Evolutionary conservation across 768 basidiomycete genomes (phyloP).

Genomic region (Mrakia blollopis): DNA sequence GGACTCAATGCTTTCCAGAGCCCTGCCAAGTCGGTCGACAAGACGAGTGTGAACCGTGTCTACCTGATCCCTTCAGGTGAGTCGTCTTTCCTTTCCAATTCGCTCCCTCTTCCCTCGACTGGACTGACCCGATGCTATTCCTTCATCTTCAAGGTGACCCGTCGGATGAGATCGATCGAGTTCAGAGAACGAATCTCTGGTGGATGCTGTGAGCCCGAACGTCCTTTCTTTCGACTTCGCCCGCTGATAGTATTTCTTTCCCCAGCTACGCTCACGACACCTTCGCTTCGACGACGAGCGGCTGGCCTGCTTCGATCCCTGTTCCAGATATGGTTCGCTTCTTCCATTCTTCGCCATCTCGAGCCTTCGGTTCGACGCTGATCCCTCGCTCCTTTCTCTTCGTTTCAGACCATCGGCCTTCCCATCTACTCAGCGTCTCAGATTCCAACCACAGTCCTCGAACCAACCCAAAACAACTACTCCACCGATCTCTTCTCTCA

Average conservation of each 20-base stretch:
- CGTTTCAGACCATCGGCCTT: slow-evolving; percentile 17
- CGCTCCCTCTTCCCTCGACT: not conserved
- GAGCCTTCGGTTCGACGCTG: not conserved
- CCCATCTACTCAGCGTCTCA: not conserved
- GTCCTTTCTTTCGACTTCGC: not conserved
- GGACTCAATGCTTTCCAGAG: slow-evolving; percentile 7
- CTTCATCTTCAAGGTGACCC: not conserved
- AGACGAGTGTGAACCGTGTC: not conserved
- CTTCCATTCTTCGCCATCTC: not conserved
- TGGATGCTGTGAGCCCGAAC: slow-evolving; percentile 7
- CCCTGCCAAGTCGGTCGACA: not conserved
- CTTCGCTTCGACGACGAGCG: slow-evolving; percentile 6
- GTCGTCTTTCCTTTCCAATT: not conserved
- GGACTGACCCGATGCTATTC: not conserved
- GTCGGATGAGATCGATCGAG: slow-evolving; percentile 13
- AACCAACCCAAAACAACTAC: not conserved
- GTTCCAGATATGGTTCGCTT: slow-evolving; percentile 5
- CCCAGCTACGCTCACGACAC: slow-evolving; percentile 13
- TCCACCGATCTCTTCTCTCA: slow-evolving; percentile 2
- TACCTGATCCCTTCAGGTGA: not conserved
- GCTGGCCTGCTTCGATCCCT: not conserved
- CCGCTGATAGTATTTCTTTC: not conserved
- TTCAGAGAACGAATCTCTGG: slow-evolving; percentile 5
- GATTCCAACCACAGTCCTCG: not conserved
- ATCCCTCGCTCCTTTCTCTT: not conserved